Evolutionary conservation across 1,139 yeast species (phyloP).

Genomic region (Kodamaea fungicola): DNA sequence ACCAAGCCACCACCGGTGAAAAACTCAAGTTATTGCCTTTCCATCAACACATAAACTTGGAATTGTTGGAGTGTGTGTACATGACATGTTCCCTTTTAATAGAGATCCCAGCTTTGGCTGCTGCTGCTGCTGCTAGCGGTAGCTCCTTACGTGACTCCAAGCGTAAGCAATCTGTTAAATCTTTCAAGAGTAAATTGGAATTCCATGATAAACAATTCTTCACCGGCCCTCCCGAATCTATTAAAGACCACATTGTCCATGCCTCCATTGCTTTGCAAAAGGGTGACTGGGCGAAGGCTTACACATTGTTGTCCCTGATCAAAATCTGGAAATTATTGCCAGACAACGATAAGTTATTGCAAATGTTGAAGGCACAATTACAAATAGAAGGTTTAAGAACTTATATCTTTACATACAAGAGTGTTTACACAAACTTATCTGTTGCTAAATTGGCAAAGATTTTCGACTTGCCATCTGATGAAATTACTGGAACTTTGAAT

Average conservation of each 20-base stretch:
- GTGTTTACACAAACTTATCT: slow-evolving; percentile 75
- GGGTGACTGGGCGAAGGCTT: slow-evolving; percentile 87
- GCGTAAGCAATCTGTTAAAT: slow-evolving; percentile 69
- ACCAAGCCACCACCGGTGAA: slow-evolving; percentile 56
- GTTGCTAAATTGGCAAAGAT: slow-evolving; percentile 58
- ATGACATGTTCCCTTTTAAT: slow-evolving; percentile 85
- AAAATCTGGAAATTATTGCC: slow-evolving; percentile 89
- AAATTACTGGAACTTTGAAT: slow-evolving; percentile 61
- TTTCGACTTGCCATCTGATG: slow-evolving; percentile 59
- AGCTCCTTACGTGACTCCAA: slow-evolving; percentile 47
- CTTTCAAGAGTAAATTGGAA: slow-evolving; percentile 89
- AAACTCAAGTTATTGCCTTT: slow-evolving; percentile 89
- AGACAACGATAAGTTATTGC: slow-evolving; percentile 61
- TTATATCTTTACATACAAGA: slow-evolving; percentile 79
- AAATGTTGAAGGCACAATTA: slow-evolving; percentile 70
- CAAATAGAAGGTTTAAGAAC: slow-evolving; percentile 91
- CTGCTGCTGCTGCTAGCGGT: slow-evolving; percentile 41
- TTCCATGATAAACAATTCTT: slow-evolving; percentile 92
- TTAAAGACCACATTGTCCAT: slow-evolving; percentile 89
- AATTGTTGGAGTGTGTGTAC: slow-evolving; percentile 90
- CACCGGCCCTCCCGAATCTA: slow-evolving; percentile 97
- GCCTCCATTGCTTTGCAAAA: slow-evolving; percentile 87
- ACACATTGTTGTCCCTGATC: slow-evolving; percentile 67
- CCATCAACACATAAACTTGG: slow-evolving; percentile 97
- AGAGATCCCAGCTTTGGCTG: slow-evolving; percentile 82